Evolutionary conservation across 306 rosid species (phyloP).

Genomic region (Fagus sylvatica): DNA sequence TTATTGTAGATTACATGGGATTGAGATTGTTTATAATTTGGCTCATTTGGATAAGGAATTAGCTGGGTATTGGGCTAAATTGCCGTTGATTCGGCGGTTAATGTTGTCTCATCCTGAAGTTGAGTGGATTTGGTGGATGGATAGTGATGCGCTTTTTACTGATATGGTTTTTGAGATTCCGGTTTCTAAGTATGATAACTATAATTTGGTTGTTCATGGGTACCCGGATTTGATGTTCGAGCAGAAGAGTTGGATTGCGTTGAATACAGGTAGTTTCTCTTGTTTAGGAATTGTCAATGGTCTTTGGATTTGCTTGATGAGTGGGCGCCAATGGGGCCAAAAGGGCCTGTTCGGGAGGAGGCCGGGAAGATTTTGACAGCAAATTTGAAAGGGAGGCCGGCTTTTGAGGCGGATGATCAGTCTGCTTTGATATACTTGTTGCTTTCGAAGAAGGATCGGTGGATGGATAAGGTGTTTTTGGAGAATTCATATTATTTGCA

Average conservation of each 20-base stretch:
- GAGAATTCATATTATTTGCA: conserved; percentile 37
- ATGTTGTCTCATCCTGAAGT: conserved; percentile 40
- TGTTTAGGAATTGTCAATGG: conserved; percentile 60
- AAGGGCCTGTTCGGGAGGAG: conserved; percentile 28
- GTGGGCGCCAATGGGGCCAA: conserved; percentile 69
- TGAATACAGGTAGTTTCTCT: conserved; percentile 15
- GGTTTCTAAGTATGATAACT: too few relatives aligned
- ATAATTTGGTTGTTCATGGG: too few relatives aligned
- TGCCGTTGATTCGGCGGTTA: conserved; percentile 47
- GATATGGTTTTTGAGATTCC: too few relatives aligned
- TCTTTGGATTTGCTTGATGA: conserved; percentile 57
- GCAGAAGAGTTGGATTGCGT: conserved; percentile 58
- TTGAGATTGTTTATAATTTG: conserved; percentile 56
- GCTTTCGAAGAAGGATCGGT: conserved; percentile 47
- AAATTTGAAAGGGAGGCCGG: conserved; percentile 56
- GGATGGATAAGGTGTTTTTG: conserved; percentile 61
- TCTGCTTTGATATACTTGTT: too few relatives aligned
- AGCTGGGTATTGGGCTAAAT: conserved; percentile 60
- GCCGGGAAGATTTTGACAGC: conserved; percentile 49
- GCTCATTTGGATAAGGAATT: conserved; percentile 63
- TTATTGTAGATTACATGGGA: conserved; percentile 56
- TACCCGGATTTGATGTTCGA: conserved; percentile 36
- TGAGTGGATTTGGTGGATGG: too few relatives aligned
- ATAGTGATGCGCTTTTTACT: too few relatives aligned
- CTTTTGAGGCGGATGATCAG: conserved; percentile 41